phyloP scores from a whole-genome alignment of 352 stramenopile genomes.

The Phytophthora chlamydospora region DNA sequence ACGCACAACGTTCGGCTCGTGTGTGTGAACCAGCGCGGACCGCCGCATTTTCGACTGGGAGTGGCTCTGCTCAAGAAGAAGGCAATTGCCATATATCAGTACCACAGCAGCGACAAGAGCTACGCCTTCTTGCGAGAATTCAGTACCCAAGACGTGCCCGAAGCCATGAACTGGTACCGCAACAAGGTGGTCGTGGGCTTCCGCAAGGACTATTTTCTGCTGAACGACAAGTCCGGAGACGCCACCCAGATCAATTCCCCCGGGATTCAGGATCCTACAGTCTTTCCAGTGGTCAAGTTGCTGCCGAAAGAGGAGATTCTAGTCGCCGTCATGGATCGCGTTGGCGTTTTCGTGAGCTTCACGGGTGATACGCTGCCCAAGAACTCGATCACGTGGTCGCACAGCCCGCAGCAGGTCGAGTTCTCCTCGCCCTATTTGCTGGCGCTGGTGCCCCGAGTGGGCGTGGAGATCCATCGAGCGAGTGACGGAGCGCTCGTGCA shows the following conservation, averaged over 20 bases:
- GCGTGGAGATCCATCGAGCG: slow-evolving; percentile 82
- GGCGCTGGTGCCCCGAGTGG: slow-evolving; percentile 73
- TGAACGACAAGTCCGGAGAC: slow-evolving; percentile 87
- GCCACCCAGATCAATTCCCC: slow-evolving; percentile 73
- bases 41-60: slow-evolving; percentile 83
- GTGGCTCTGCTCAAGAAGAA: slow-evolving; percentile 71
- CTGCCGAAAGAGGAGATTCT: slow-evolving; percentile 87
- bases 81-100: slow-evolving; percentile 83
- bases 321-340: slow-evolving; percentile 82
- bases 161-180: slow-evolving; percentile 87
- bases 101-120: slow-evolving; percentile 76
- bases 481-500: slow-evolving; percentile 81
- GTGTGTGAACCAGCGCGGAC: slow-evolving; percentile 86
- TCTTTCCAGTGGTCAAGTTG: slow-evolving; percentile 78
- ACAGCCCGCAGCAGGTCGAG: slow-evolving; percentile 73
- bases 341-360: slow-evolving; percentile 83
- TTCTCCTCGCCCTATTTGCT: slow-evolving; percentile 85
- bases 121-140: slow-evolving; percentile 87
- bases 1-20: slow-evolving; percentile 66
- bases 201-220: slow-evolving; percentile 75
- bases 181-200: slow-evolving; percentile 89
- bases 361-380: slow-evolving; percentile 80
- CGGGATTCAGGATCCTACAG: slow-evolving; percentile 66
- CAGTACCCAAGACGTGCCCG: slow-evolving; percentile 69
- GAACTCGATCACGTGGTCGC: slow-evolving; percentile 86